These are phyloP conservation scores for Boletellus emodensis DNA, from an alignment of 768 basidiomycete genomes.

Conservation along the genomic window DNA sequence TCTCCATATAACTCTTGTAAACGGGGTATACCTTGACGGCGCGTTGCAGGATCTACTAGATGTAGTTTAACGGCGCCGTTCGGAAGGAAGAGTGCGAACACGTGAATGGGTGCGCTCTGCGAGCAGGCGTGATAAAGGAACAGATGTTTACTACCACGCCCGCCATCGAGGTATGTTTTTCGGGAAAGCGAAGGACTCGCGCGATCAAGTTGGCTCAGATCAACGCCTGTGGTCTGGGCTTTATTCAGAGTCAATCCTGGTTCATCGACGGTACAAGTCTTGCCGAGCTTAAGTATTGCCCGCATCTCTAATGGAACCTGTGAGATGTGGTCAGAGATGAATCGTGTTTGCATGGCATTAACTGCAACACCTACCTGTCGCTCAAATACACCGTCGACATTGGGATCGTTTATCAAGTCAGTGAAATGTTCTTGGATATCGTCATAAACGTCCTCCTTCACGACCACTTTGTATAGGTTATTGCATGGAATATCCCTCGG, in stretches of 20 bases:
- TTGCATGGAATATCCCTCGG: constrained; percentile 74
- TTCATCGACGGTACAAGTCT: constrained; percentile 69
- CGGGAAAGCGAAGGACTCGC: constrained; percentile 53
- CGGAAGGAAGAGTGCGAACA: constrained; percentile 86
- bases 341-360: not conserved
- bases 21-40: constrained; percentile 74
- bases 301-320: constrained; percentile 83
- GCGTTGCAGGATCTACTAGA: constrained; percentile 86
- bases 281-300: constrained; percentile 79
- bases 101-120: constrained; percentile 68
- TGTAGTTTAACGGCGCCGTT: constrained; percentile 69
- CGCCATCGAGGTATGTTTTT: constrained; percentile 70
- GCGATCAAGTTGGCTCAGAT: constrained; percentile 75
- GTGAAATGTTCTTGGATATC: constrained; percentile 89
- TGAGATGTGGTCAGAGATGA: not conserved
- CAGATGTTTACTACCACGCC: constrained; percentile 67
- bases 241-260: constrained; percentile 69
- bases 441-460: constrained; percentile 79
- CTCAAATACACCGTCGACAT: constrained; percentile 94
- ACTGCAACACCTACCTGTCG: constrained; percentile 57
- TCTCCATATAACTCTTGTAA: constrained; percentile 74
- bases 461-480: constrained; percentile 79
- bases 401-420: constrained; percentile 88
- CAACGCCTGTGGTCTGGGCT: constrained; percentile 79
- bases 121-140: constrained; percentile 87